Percentiles rank a stretch among this genome's conserved stretches.
phyloP scores from a whole-genome alignment of 2,329 filamentous ascomycete species.

The Neonectria faginata region DNA sequence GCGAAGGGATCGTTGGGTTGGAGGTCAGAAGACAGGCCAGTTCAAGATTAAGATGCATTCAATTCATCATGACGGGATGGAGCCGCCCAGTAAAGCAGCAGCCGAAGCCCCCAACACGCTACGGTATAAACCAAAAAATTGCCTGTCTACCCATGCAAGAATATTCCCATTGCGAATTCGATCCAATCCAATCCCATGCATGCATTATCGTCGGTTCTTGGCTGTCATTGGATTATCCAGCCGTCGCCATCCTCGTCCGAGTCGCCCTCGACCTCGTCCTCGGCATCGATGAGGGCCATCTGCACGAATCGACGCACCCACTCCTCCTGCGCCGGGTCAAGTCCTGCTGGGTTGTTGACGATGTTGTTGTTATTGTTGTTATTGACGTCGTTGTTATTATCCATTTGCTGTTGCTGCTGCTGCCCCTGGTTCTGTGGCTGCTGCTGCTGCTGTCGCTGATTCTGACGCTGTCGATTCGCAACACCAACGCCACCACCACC shows the following conservation, averaged over 20 bases:
- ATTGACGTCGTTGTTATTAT: conserved; percentile 23
- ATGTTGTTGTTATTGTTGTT: conserved; percentile 18
- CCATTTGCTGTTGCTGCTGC: background rate
- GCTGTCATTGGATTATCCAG: conserved; percentile 43
- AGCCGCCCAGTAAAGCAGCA: conserved; percentile 19
- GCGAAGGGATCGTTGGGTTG: conserved; percentile 12
- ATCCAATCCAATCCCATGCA: conserved; percentile 15
- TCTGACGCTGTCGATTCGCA: conserved; percentile 39
- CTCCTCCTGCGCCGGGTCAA: conserved; percentile 61
- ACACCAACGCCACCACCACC: conserved; percentile 28
- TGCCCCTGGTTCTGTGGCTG: conserved; percentile 33
- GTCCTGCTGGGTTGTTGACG: conserved; percentile 45
- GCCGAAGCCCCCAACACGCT: conserved; percentile 10
- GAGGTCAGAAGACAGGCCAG: conserved; percentile 5
- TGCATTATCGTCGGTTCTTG: conserved; percentile 3
- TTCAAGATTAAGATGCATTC: conserved; percentile 23
- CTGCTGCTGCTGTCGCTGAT: conserved; percentile 38
- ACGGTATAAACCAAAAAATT: conserved; percentile 21
- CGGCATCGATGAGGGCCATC: conserved; percentile 65
- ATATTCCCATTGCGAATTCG: background rate
- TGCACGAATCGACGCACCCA: conserved; percentile 68
- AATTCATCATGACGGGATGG: conserved; percentile 16
- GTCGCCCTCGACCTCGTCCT: conserved; percentile 62
- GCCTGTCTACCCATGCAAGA: conserved; percentile 10
- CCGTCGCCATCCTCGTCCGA: conserved; percentile 50